A percentile compares a stretch with the other conserved stretches of the same genome.
These are phyloP conservation scores for Epichloe baconii DNA, from an alignment of 2,329 filamentous ascomycete species.

Conservation along the genomic window DNA sequence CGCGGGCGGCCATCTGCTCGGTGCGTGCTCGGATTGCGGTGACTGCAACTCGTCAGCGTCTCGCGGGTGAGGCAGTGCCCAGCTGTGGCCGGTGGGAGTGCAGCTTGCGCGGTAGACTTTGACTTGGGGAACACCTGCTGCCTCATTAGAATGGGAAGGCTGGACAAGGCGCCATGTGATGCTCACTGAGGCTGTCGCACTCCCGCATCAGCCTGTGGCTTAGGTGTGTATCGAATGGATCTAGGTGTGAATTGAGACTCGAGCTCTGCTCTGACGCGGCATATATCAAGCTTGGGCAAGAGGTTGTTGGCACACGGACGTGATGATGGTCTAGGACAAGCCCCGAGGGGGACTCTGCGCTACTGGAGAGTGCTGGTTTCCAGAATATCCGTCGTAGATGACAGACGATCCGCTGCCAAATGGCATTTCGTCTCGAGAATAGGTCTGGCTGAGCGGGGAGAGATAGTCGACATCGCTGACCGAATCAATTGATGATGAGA, in stretches of 20 bases:
- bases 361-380: conserved; percentile 36
- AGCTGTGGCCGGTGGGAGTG: conserved; percentile 33
- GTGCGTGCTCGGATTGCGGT: conserved; percentile 29
- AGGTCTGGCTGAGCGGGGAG: conserved; percentile 45
- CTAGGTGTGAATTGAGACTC: conserved; percentile 46
- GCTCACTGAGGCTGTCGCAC: conserved; percentile 42
- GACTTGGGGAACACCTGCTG: conserved; percentile 37
- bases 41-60: conserved; percentile 31
- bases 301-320: conserved; percentile 41
- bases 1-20: conserved; percentile 32
- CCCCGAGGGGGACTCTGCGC: conserved; percentile 42
- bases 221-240: conserved; percentile 43
- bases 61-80: conserved; percentile 27
- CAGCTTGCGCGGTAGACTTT: conserved; percentile 38
- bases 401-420: conserved; percentile 42
- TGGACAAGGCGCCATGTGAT: conserved; percentile 20
- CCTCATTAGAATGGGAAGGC: conserved; percentile 24
- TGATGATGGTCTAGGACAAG: conserved; percentile 39
- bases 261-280: conserved; percentile 47
- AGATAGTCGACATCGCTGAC: conserved; percentile 51
- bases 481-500: conserved; percentile 44
- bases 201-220: conserved; percentile 40
- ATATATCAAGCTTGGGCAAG: conserved; percentile 48
- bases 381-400: conserved; percentile 43
- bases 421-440: conserved; percentile 43